Percentiles rank a stretch among this genome's conserved stretches.
phyloP scores from a whole-genome alignment of 306 rosid species.

The Dryas alaskensis region DNA sequence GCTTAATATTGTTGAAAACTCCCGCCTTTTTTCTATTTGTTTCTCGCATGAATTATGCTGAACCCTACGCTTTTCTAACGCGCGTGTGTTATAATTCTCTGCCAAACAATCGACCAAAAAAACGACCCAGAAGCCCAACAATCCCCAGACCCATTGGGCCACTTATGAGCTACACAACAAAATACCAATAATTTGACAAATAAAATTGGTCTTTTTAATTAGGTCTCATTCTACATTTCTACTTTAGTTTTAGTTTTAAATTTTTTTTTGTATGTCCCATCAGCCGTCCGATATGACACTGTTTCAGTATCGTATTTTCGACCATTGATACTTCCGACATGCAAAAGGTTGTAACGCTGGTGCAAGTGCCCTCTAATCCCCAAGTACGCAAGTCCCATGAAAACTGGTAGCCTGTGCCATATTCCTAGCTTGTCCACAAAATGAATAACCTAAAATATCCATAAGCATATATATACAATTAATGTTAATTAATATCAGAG shows the following conservation, averaged over 20 bases:
- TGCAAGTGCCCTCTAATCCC: conserved; percentile 72
- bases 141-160: no score
- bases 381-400: conserved; percentile 53
- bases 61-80: no score
- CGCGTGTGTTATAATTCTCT: no score
- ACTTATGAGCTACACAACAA: no score
- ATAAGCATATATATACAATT: background rate
- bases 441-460: conserved; percentile 42
- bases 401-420: conserved; percentile 74
- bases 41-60: background rate
- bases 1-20: conserved; percentile 21
- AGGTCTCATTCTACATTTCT: no score
- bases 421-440: conserved; percentile 55
- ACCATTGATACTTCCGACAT: conserved; percentile 47
- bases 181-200: no score
- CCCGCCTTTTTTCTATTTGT: background rate
- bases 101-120: no score
- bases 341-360: conserved; percentile 56
- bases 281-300: conserved; percentile 48
- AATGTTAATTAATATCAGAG: no score
- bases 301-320: conserved; percentile 37
- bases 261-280: conserved; percentile 48
- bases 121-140: no score
- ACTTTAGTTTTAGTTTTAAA: no score
- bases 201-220: no score